These are phyloP conservation scores for Dipteronia sinensis DNA, from an alignment of 345 rosid genomes.

Conservation along the genomic window DNA sequence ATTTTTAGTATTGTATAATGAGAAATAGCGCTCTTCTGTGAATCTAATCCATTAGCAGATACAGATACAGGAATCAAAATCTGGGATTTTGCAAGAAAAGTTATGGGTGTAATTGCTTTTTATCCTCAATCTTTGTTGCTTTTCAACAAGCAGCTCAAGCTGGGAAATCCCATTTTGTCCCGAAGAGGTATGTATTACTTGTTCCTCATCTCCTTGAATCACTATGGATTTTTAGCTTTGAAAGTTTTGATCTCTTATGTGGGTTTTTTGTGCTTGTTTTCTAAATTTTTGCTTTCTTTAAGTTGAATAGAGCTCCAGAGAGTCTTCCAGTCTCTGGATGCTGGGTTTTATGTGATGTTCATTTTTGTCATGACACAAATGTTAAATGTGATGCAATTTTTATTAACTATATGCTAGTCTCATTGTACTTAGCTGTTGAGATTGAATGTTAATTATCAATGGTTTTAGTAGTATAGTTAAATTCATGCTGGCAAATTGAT, in stretches of 20 bases:
- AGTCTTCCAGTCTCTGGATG: not conserved
- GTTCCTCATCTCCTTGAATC: not conserved
- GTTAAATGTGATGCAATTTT: not conserved
- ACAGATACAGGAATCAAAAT: conserved; percentile 17
- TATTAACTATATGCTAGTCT: not conserved
- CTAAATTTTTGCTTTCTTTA: not conserved
- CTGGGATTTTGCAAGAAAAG: conserved; percentile 9
- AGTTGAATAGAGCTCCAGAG: not conserved
- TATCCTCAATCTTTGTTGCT: conserved; percentile 27
- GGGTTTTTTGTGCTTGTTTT: not conserved
- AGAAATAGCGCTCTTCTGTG: not conserved
- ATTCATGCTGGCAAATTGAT: not conserved
- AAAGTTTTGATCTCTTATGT: not conserved
- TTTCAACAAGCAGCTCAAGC: conserved; percentile 34
- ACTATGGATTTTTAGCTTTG: not conserved
- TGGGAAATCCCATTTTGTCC: conserved; percentile 20
- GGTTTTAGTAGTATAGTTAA: not conserved
- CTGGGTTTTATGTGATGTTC: not conserved
- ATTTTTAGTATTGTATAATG: not conserved
- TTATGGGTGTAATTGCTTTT: conserved; percentile 42
- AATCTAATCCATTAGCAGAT: conserved; percentile 25
- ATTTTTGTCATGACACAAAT: not conserved
- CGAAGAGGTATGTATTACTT: conserved; percentile 48
- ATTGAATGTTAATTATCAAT: not conserved
- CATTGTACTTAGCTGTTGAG: not conserved